Conservation (phyloP, 352 stramenopile species). For the Paralagenidium karlingii region DNA sequence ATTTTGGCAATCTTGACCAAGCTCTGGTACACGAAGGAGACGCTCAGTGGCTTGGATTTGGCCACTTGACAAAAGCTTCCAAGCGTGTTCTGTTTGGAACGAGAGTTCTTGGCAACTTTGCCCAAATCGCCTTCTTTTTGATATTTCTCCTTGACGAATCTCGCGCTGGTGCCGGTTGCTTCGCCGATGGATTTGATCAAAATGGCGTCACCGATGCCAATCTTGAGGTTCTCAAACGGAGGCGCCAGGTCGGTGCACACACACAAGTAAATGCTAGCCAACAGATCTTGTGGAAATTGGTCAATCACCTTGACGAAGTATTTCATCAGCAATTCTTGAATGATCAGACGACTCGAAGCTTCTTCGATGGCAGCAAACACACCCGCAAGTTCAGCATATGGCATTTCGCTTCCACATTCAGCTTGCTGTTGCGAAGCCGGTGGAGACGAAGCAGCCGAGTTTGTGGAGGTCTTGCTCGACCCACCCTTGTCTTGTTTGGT, state of each 20-base stretch:
- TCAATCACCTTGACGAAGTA: conserved; percentile 78
- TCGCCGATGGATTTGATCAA: conserved; percentile 96
- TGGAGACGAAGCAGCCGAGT: not conserved
- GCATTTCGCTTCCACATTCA: no score
- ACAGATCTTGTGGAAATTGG: conserved; percentile 65
- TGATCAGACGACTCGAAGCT: conserved; percentile 54
- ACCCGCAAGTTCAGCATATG: conserved; percentile 34
- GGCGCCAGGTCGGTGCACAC: conserved; percentile 89
- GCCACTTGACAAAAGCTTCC: conserved; percentile 18
- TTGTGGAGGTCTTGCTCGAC: not conserved
- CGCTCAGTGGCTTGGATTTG: conserved; percentile 76
- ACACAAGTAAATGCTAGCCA: conserved; percentile 87
- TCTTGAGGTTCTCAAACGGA: conserved; percentile 95
- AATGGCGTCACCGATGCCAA: conserved; percentile 97
- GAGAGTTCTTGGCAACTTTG: conserved; percentile 89
- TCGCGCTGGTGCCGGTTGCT: conserved; percentile 82
- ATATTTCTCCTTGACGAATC: conserved; percentile 94
- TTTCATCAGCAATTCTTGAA: conserved; percentile 74
- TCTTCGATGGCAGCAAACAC: conserved; percentile 74
- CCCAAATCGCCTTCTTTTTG: conserved; percentile 96
- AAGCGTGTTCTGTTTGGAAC: conserved; percentile 90
- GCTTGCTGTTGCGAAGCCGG: not conserved
- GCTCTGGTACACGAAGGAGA: conserved; percentile 78
- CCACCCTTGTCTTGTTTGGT: not conserved
- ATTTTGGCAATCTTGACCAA: conserved; percentile 92